A percentile compares a stretch with the other conserved stretches of the same genome.
phyloP scores from a whole-genome alignment of 441 rosid species.

The Pelargonium myrrhifolium region DNA sequence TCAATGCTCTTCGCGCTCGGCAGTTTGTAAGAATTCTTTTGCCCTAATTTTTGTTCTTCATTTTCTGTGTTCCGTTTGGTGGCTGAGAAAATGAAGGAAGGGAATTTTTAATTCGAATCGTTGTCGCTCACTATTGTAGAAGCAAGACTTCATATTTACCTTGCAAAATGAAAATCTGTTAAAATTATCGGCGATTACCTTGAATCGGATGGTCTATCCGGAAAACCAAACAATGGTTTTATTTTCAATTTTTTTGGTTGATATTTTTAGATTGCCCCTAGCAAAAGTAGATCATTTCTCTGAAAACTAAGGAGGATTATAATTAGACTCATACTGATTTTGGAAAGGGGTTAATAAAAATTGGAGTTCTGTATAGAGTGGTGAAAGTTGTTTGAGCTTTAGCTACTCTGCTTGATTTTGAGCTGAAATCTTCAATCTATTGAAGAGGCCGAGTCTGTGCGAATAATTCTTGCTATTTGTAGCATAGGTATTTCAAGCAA shows the following conservation, averaged over 20 bases:
- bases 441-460: background rate
- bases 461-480: background rate
- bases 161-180: background rate
- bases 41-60: conserved; percentile 12
- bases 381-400: background rate
- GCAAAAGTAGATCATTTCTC: background rate
- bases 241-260: background rate
- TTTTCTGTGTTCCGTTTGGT: conserved; percentile 7
- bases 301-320: no score
- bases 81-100: conserved; percentile 11
- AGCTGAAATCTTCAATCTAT: background rate
- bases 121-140: background rate
- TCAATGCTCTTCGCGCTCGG: conserved; percentile 62
- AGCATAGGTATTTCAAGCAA: background rate
- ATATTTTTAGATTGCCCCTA: background rate
- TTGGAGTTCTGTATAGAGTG: background rate
- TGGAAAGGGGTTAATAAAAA: background rate
- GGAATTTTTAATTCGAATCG: background rate
- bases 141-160: background rate
- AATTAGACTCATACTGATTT: background rate
- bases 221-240: background rate
- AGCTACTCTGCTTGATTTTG: background rate
- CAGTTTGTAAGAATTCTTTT: conserved; percentile 46
- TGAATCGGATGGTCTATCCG: background rate
- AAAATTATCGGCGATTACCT: background rate